Evolutionary conservation across 208 protist genomes (phyloP).

Genomic region (Leishmania tarentolae): DNA sequence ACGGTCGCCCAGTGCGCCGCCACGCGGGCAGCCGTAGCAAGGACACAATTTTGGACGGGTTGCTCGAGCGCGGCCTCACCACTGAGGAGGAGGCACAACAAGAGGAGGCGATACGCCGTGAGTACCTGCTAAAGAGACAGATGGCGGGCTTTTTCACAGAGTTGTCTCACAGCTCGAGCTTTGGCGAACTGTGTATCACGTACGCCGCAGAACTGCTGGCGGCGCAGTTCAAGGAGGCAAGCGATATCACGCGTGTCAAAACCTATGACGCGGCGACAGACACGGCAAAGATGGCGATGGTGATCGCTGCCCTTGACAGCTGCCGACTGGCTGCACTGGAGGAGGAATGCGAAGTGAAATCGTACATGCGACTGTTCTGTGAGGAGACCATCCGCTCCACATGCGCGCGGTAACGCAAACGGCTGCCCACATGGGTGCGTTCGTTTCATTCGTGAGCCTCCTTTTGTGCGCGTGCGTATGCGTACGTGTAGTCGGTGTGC

Average conservation of each 20-base stretch:
- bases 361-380: slow-evolving; percentile 75
- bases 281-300: slow-evolving; percentile 55
- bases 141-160: slow-evolving; percentile 61
- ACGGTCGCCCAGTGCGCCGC: slow-evolving; percentile 32
- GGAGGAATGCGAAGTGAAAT: slow-evolving; percentile 63
- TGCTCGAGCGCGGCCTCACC: slow-evolving; percentile 14
- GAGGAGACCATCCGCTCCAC: slow-evolving; percentile 70
- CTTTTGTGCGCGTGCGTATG: slow-evolving; percentile 1
- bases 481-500: not conserved
- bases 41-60: slow-evolving; percentile 15
- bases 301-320: slow-evolving; percentile 61
- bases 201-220: slow-evolving; percentile 51
- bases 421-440: not conserved
- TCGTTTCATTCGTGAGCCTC: not conserved
- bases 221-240: slow-evolving; percentile 23
- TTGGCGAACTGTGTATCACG: slow-evolving; percentile 67
- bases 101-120: slow-evolving; percentile 45
- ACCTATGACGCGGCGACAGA: slow-evolving; percentile 62
- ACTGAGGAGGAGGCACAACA: slow-evolving; percentile 31
- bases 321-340: slow-evolving; percentile 55
- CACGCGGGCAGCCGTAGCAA: slow-evolving; percentile 14
- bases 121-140: slow-evolving; percentile 48
- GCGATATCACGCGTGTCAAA: slow-evolving; percentile 44
- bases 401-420: slow-evolving; percentile 34
- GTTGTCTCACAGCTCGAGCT: slow-evolving; percentile 64